Base-by-base conservation (phyloP, 257 asterid genomes). In the Solanum corneliomulleri region DNA sequence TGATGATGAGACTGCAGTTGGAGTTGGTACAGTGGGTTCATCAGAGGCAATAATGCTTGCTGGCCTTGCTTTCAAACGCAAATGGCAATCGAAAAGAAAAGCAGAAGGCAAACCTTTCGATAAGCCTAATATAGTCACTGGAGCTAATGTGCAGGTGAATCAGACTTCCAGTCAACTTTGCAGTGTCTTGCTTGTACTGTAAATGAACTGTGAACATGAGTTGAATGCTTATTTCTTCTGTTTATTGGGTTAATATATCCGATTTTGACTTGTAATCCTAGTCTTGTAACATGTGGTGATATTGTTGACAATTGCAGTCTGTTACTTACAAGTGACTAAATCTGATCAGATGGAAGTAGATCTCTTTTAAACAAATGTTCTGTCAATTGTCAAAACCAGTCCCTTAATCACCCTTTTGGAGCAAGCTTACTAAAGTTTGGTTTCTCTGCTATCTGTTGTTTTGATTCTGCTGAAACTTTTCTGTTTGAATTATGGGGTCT, bases 31-130 rank as follows among this genome's bases (percentile, higher is more conserved):
- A 2, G 94, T 95, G 49, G 98, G 98, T 71, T 95, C 98, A 58
- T 95, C 98, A 20, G 98, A 95, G 91, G 98, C 95, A 33, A 94
- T 94, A 85, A 95, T 95, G 98, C 96, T 95, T 56, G 96, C 96
- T 11, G 98, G 98, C 11, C 96, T 95, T 89, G 96, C 98, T 88
- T 94, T 95, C 75, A 95, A 95, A 81, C 93, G 98, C 77, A 95
- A 93, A 77, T 95, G 96, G 98, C 96, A 93, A 86, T 93, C 94
- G 1, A 95, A 86, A 90, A 94, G 93, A 68, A 93, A 93, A 89
- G 94, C 93, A 7, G 90, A 87, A 83, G 93, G 91, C 31, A 92
- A 93, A 88, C 96, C 96, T 7, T 92, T 21, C 3, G 92, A 91
- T 84, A 92, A 90, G 27, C 96, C 98, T 58, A 93, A 95, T 85